These are phyloP conservation scores for Mucor racemosus DNA, from an alignment of 371 early-diverging fungal species.

Conservation along the genomic window DNA sequence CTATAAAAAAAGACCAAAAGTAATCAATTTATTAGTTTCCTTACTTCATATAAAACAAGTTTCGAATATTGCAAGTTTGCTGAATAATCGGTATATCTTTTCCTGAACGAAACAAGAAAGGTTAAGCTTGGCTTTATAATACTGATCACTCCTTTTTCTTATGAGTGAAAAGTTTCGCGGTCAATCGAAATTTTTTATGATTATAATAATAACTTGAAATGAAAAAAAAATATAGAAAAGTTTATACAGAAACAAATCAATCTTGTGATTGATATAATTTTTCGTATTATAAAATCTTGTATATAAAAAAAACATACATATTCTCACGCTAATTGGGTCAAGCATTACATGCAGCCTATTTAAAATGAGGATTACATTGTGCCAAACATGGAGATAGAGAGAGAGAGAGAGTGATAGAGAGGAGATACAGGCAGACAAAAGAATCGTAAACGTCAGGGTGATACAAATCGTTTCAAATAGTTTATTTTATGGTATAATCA, in stretches of 20 bases:
- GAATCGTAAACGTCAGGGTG: not conserved
- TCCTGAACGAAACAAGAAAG: constrained; percentile 39
- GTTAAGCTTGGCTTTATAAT: constrained; percentile 28
- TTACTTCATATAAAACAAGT: constrained; percentile 25
- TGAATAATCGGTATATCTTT: constrained; percentile 36
- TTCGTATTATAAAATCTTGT: not conserved
- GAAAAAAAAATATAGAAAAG: constrained; percentile 9
- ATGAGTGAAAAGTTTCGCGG: constrained; percentile 30
- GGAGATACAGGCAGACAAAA: not conserved
- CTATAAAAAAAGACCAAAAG: constrained; percentile 12
- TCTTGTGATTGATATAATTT: constrained; percentile 1
- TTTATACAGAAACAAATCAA: constrained; percentile 1
- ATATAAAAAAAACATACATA: not conserved
- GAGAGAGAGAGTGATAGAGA: not conserved
- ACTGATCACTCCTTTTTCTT: constrained; percentile 7
- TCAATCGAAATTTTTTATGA: constrained; percentile 22
- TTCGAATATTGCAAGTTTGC: constrained; percentile 35
- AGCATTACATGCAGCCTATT: not conserved
- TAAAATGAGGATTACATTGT: not conserved
- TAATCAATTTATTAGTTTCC: not conserved
- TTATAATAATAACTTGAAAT: constrained; percentile 2
- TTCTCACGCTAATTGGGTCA: not conserved
- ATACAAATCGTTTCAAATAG: constrained; percentile 5
- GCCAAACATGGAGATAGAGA: not conserved
- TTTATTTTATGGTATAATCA: not conserved